Evolutionary conservation across 352 stramenopile genomes (phyloP).

Genomic region (Globisporangium solare): DNA sequence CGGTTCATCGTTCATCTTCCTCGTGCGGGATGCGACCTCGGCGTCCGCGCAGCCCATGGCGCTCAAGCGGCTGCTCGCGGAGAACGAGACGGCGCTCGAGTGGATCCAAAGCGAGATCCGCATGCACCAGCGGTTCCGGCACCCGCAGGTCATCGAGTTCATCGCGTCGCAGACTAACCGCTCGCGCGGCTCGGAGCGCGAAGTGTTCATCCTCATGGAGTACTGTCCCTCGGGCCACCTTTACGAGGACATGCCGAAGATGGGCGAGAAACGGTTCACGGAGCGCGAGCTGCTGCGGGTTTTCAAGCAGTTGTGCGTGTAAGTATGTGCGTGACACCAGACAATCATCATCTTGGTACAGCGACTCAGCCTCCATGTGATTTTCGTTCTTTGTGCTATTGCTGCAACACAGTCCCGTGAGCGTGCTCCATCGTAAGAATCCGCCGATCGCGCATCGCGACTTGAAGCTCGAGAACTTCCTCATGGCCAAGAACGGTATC

Average conservation of each 20-base stretch:
- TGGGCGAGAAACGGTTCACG: conserved; percentile 66
- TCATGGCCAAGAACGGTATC: conserved; percentile 81
- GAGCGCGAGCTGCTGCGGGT: conserved; percentile 64
- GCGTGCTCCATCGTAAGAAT: conserved; percentile 61
- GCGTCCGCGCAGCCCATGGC: conserved; percentile 40
- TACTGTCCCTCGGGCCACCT: conserved; percentile 93
- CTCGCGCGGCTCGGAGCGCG: conserved; percentile 38
- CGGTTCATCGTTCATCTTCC: conserved; percentile 80
- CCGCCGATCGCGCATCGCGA: conserved; percentile 95
- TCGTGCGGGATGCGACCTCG: conserved; percentile 54
- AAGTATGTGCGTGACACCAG: conserved; percentile 12
- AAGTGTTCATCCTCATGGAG: conserved; percentile 97
- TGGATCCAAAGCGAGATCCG: conserved; percentile 69
- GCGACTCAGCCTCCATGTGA: too few relatives aligned
- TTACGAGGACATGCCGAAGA: conserved; percentile 90
- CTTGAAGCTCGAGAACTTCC: conserved; percentile 97
- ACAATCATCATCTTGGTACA: too few relatives aligned
- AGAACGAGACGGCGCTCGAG: conserved; percentile 56
- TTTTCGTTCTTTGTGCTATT: background rate
- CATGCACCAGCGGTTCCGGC: conserved; percentile 65
- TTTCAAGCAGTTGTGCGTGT: conserved; percentile 74
- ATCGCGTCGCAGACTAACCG: conserved; percentile 45
- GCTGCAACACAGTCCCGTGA: conserved; percentile 43
- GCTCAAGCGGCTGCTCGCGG: conserved; percentile 68
- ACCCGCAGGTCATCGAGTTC: conserved; percentile 69